These are phyloP conservation scores for Yamadazyma atlantica DNA, from an alignment of 1,139 yeast species.

Conservation along the genomic window DNA sequence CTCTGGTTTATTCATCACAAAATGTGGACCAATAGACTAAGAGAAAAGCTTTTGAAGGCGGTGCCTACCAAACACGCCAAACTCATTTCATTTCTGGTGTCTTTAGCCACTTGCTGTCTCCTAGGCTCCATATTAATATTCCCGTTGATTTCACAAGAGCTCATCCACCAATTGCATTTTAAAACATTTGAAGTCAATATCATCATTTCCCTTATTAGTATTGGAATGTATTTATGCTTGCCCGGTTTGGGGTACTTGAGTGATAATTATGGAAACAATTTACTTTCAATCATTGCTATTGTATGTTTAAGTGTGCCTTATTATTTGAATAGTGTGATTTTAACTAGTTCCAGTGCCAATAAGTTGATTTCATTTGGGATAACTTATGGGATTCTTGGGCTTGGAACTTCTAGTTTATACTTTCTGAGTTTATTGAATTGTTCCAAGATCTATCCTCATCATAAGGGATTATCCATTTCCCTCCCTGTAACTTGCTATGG, in stretches of 20 bases:
- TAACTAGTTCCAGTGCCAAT: constrained; percentile 8
- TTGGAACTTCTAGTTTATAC: constrained; percentile 79
- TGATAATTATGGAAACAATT: constrained; percentile 81
- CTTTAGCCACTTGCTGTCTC: constrained; percentile 60
- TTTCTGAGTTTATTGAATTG: constrained; percentile 79
- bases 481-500: constrained; percentile 90
- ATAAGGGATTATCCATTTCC: constrained; percentile 79
- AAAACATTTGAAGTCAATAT: constrained; percentile 72
- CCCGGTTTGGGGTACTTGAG: constrained; percentile 83
- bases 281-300: constrained; percentile 64
- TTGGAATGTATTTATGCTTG: constrained; percentile 83
- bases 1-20: background rate
- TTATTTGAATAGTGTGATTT: constrained; percentile 34
- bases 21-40: constrained; percentile 11
- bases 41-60: constrained; percentile 23
- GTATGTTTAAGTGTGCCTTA: constrained; percentile 75
- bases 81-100: constrained; percentile 34
- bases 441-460: constrained; percentile 75
- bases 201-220: constrained; percentile 70
- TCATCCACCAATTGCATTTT: constrained; percentile 58
- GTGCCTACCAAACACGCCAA: constrained; percentile 28
- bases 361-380: constrained; percentile 26
- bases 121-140: constrained; percentile 83
- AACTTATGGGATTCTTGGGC: constrained; percentile 59
- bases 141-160: constrained; percentile 72